Base-by-base conservation (phyloP, 352 stramenopile genomes). In the Pythium pectinolyticum region DNA sequence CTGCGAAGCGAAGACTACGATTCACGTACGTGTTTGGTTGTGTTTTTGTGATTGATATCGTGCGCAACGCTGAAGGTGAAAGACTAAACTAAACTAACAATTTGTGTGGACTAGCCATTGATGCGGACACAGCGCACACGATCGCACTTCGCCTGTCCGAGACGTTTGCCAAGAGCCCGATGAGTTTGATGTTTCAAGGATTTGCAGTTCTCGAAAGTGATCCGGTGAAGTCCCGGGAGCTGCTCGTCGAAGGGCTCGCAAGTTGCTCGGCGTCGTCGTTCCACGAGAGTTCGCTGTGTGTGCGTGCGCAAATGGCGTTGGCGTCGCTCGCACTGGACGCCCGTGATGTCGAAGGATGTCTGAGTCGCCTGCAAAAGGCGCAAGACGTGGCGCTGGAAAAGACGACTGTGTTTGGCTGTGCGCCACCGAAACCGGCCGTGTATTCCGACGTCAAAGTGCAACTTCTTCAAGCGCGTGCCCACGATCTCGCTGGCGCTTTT, bases 1-100 rank as follows among this genome's bases (percentile, higher is more conserved):
- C 62, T 92, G 41, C 84, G 86, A 49, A 83, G 72, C 1, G 86
- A 95, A 59, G 86, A 95, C 53, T 35, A 69, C 20, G 81, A 90
- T 49, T 84, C 71, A 8, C 78, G 86, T 95, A 73, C 60, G 79
- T 79, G 12, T 3, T 52, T 15, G 30, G 11, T 19, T 4, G n/a
- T n/a, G n/a, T 35, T 19, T 30, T 19, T 54, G 15, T 31, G 2
- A n/a, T 22, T 32, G 8, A 30, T 31, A 5, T n/a, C n/a, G n/a
- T n/a, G n/a, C n/a, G n/a, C n/a, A n/a, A n/a, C n/a, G n/a, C n/a
- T n/a, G n/a, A n/a, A n/a, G n/a, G n/a, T n/a, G n/a, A n/a, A n/a
- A n/a, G n/a, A n/a, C n/a, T n/a, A n/a, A n/a, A n/a, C n/a, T n/a
- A n/a, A n/a, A 4, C 41, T 30, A 41, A 45, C 39, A 20, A 20